Evolutionary conservation across 139 green algal genomes (phyloP).

Genomic region (Chlorella sorokiniana): DNA sequence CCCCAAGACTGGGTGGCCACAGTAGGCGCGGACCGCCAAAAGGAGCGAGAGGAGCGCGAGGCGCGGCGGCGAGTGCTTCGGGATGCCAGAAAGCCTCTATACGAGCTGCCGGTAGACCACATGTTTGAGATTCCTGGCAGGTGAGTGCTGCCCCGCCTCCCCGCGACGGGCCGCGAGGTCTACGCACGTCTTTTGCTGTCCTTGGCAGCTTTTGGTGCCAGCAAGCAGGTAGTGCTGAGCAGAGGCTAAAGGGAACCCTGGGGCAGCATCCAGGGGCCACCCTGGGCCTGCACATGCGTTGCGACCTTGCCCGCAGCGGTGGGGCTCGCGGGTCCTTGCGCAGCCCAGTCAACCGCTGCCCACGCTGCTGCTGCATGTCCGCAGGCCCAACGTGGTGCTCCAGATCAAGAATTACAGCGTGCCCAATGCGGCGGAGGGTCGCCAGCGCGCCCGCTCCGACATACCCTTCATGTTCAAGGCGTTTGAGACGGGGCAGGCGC

Average conservation of each 20-base stretch:
- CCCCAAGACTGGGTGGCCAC: constrained; percentile 8
- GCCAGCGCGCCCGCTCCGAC: constrained; percentile 60
- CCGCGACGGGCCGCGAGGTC: too few relatives aligned
- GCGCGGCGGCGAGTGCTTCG: constrained; percentile 30
- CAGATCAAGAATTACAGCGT: constrained; percentile 41
- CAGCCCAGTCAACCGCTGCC: too few relatives aligned
- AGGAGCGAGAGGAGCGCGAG: constrained; percentile 32
- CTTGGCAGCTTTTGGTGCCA: too few relatives aligned
- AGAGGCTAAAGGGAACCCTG: too few relatives aligned
- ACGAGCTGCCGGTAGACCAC: constrained; percentile 30
- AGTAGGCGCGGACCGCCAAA: background rate
- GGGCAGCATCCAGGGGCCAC: too few relatives aligned
- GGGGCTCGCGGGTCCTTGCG: too few relatives aligned
- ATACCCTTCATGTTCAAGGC: constrained; percentile 91
- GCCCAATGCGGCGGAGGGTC: constrained; percentile 27
- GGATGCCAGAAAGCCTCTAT: constrained; percentile 23
- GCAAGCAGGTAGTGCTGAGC: too few relatives aligned
- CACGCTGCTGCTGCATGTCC: background rate
- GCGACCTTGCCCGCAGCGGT: too few relatives aligned
- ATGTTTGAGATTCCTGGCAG: constrained; percentile 46
- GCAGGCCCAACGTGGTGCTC: constrained; percentile 45
- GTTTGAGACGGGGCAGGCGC: constrained; percentile 85
- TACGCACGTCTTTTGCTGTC: too few relatives aligned
- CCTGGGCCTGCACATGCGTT: too few relatives aligned
- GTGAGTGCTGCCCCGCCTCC: background rate